phyloP scores from a whole-genome alignment of 257 asterid genomes.

The Nicotiana sylvestris region DNA sequence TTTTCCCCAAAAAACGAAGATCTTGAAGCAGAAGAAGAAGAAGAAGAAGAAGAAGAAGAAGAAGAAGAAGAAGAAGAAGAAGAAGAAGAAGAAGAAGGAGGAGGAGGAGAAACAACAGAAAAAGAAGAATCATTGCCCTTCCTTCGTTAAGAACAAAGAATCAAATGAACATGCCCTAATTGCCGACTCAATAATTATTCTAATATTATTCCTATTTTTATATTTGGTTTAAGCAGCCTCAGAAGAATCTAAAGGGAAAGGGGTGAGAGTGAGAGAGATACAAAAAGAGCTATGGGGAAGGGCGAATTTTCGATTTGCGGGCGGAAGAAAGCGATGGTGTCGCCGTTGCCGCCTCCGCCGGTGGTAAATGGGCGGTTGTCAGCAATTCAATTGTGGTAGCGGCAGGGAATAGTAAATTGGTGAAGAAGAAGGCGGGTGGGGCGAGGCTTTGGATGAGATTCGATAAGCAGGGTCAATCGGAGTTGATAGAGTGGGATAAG shows the following conservation, averaged over 20 bases:
- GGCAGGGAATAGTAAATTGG: slow-evolving; percentile 26
- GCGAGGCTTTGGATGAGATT: slow-evolving; percentile 94
- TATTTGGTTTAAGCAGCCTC: not conserved
- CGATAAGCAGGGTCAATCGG: slow-evolving; percentile 84
- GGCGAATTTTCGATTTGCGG: slow-evolving; percentile 48
- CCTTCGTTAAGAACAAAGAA: slow-evolving; percentile 2
- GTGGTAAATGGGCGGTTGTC: slow-evolving; percentile 10
- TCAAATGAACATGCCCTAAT: not conserved
- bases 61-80: not conserved
- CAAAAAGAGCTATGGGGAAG: slow-evolving; percentile 27
- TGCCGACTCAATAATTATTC: not conserved
- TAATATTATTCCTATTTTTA: no score
- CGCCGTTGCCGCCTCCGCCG: slow-evolving; percentile 35
- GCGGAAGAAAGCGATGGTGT: slow-evolving; percentile 47
- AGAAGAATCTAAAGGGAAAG: not conserved
- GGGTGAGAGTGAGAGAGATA: not conserved
- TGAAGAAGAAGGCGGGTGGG: slow-evolving; percentile 73
- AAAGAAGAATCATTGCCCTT: not conserved
- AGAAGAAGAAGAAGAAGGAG: not conserved
- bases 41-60: not conserved
- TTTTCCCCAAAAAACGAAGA: not conserved
- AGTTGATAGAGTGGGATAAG: slow-evolving; percentile 89
- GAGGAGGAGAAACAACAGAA: not conserved
- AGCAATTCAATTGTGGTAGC: not conserved
- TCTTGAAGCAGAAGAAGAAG: slow-evolving; percentile 7